A percentile compares a stretch with the other conserved stretches of the same genome.
phyloP scores from a whole-genome alignment of 2,329 filamentous ascomycete genomes.

The Colletotrichum kahawae region DNA sequence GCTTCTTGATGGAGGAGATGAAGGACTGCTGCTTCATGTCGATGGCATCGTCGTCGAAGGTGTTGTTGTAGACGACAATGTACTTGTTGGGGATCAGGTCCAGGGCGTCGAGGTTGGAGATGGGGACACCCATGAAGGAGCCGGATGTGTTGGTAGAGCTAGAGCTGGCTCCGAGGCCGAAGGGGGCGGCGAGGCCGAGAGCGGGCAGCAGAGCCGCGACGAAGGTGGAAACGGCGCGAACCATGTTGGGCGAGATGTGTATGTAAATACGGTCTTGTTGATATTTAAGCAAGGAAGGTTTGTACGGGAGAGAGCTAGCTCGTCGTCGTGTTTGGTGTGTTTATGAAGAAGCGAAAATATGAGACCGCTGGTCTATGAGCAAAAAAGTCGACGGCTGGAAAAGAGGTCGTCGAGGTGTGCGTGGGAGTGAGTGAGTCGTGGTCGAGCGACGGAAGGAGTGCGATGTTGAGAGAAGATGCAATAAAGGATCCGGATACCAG shows the following conservation, averaged over 20 bases:
- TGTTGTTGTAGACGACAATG: constrained; percentile 69
- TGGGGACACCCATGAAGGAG: constrained; percentile 45
- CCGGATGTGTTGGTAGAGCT: constrained; percentile 26
- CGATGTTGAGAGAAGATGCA: constrained; percentile 2
- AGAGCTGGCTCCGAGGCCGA: constrained; percentile 24
- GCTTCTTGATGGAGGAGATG: constrained; percentile 56
- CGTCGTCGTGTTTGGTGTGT: constrained; percentile 10
- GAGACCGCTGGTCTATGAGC: constrained; percentile 20
- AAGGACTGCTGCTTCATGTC: constrained; percentile 54
- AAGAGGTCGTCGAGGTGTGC: constrained; percentile 12
- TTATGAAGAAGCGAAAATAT: constrained; percentile 15
- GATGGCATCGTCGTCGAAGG: constrained; percentile 53
- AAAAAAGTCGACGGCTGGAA: neutral
- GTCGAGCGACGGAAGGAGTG: constrained; percentile 3
- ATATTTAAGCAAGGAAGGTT: constrained; percentile 8
- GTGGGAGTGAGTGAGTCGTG: constrained; percentile 8
- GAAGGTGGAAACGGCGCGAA: constrained; percentile 23
- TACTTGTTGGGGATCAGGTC: constrained; percentile 62
- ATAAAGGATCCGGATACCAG: constrained; percentile 19
- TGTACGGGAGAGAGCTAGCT: constrained; percentile 21
- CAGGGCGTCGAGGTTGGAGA: constrained; percentile 53
- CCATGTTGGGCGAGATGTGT: constrained; percentile 25
- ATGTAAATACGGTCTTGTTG: neutral
- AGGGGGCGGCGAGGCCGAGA: constrained; percentile 26
- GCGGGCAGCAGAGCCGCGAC: constrained; percentile 26